A percentile compares a stretch with the other conserved stretches of the same genome.
These are phyloP conservation scores for Nicotiana attenuata DNA, from an alignment of 257 asterid species.

Conservation along the genomic window DNA sequence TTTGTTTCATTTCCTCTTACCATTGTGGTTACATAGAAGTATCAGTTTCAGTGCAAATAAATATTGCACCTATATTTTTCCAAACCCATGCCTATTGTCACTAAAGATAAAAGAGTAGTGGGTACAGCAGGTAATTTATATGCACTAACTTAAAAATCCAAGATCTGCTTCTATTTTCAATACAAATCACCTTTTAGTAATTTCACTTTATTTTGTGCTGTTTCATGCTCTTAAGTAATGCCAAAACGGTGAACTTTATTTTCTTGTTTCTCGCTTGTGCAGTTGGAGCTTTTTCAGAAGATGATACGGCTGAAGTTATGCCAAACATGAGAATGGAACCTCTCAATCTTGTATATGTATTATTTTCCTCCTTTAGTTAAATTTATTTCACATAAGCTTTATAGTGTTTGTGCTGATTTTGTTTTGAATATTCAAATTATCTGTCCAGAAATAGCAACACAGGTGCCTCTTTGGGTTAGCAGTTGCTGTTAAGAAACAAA, in stretches of 20 bases:
- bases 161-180: too few species aligned
- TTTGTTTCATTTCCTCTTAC: too few species aligned
- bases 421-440: constrained; percentile 17
- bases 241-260: neutral
- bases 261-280: constrained; percentile 16
- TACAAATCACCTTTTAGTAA: too few species aligned
- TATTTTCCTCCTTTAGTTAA: neutral
- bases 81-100: too few species aligned
- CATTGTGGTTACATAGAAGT: too few species aligned
- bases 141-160: too few species aligned
- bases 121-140: too few species aligned
- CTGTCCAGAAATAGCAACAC: constrained; percentile 58
- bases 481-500: constrained; percentile 76
- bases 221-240: neutral
- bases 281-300: constrained; percentile 66
- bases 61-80: too few species aligned
- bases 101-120: too few species aligned
- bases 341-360: constrained; percentile 78
- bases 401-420: neutral
- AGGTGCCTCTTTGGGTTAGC: constrained; percentile 94
- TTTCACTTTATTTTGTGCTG: neutral
- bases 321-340: constrained; percentile 39
- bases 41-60: too few species aligned
- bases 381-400: neutral
- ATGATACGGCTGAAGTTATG: too few species aligned